These are phyloP conservation scores for Ganoderma sinense DNA, from an alignment of 1,284 basidiomycete species.

Conservation along the genomic window DNA sequence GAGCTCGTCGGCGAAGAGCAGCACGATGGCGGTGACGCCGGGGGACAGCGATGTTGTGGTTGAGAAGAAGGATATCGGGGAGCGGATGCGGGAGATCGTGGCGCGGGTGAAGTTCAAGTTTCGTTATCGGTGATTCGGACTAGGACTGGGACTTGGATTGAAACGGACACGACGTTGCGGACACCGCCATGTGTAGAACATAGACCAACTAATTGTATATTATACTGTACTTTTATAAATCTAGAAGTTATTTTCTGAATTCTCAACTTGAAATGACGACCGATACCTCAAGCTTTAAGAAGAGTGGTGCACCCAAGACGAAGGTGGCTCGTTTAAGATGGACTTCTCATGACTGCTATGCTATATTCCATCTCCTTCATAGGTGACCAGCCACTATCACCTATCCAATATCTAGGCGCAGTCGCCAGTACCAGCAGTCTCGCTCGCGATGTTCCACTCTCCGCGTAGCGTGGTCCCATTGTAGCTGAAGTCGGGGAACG, in stretches of 20 bases:
- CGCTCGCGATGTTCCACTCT: background rate
- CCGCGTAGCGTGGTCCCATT: background rate
- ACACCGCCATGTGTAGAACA: background rate
- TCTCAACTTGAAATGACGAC: background rate
- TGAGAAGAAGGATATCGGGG: conserved; percentile 7
- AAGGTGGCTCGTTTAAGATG: background rate
- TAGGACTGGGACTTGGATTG: background rate
- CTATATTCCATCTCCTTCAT: background rate
- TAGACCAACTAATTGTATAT: background rate
- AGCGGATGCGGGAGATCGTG: conserved; percentile 3
- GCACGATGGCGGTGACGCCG: conserved; percentile 2
- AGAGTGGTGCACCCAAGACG: too few species aligned
- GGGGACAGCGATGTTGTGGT: conserved; percentile 4
- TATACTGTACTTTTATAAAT: background rate
- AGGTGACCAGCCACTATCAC: background rate
- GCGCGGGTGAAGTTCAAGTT: background rate
- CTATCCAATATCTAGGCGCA: background rate
- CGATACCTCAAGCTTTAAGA: background rate
- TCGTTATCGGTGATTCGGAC: background rate
- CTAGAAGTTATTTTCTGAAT: background rate
- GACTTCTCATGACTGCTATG: background rate
- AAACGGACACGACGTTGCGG: background rate
- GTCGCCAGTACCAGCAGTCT: background rate
- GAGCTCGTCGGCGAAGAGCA: conserved; percentile 5
- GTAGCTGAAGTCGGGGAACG: conserved; percentile 1